phyloP scores from a whole-genome alignment of 192 early-diverging fungal genomes.

The Backusella morwellensis region DNA sequence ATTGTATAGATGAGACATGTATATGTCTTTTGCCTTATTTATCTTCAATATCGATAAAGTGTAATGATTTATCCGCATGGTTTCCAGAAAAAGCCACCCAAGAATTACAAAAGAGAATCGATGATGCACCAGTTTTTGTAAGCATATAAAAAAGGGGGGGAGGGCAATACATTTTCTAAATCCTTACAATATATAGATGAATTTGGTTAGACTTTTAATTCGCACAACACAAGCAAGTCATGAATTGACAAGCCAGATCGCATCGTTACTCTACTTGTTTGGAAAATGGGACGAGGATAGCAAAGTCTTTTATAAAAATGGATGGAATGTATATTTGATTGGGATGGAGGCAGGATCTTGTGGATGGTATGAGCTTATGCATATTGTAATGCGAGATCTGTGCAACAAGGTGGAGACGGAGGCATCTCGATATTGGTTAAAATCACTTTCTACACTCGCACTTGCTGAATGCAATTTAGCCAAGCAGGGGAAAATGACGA shows the following conservation, averaged over 20 bases:
- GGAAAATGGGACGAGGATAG: conserved; percentile 13
- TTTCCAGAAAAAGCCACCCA: conserved; percentile 3
- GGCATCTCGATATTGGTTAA: conserved; percentile 21
- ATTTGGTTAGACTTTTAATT: conserved; percentile 13
- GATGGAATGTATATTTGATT: conserved; percentile 13
- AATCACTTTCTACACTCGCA: conserved; percentile 9
- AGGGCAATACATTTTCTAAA: not conserved
- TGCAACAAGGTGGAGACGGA: conserved; percentile 18
- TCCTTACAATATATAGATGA: conserved; percentile 7
- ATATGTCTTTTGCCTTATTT: conserved; percentile 14
- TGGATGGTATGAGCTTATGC: conserved; percentile 24
- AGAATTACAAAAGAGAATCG: not conserved
- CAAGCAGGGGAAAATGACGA: not conserved
- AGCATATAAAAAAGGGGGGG: not conserved
- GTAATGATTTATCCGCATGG: conserved; percentile 10
- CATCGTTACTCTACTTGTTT: conserved; percentile 1
- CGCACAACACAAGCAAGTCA: conserved; percentile 2
- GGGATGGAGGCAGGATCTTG: conserved; percentile 23
- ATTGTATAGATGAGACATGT: conserved; percentile 5
- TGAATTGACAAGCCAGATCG: not conserved
- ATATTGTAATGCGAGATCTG: conserved; percentile 11
- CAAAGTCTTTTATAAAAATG: conserved; percentile 8
- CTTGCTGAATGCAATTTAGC: conserved; percentile 13
- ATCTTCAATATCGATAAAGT: conserved; percentile 9
- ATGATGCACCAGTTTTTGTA: conserved; percentile 12